phyloP scores from a whole-genome alignment of 2,329 filamentous ascomycete genomes.

The Thielaviopsis populi region DNA sequence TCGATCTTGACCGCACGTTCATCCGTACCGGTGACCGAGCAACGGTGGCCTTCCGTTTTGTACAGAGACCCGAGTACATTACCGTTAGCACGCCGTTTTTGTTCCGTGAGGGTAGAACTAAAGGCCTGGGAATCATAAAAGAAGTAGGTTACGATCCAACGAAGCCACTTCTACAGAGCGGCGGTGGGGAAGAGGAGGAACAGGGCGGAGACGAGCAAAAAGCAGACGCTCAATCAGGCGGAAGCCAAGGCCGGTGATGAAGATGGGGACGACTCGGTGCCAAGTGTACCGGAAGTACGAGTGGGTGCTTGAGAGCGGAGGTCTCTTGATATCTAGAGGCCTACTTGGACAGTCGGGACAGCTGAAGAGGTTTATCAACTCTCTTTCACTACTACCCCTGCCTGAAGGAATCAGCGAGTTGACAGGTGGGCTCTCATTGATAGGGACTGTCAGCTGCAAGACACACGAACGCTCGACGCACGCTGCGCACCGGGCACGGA shows the following conservation, averaged over 20 bases:
- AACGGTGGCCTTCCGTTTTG: conserved; percentile 83
- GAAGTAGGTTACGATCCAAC: conserved; percentile 67
- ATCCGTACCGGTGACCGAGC: conserved; percentile 93
- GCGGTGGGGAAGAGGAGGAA: background rate
- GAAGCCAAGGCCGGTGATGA: background rate
- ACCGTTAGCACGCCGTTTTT: conserved; percentile 76
- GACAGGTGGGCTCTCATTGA: background rate
- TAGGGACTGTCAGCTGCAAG: background rate
- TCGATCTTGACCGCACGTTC: conserved; percentile 90
- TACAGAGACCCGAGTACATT: conserved; percentile 86
- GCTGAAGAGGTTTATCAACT: background rate
- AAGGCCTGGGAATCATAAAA: conserved; percentile 90
- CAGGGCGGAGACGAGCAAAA: background rate
- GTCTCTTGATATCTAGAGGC: no score
- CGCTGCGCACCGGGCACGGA: background rate
- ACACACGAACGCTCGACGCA: background rate
- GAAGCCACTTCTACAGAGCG: background rate
- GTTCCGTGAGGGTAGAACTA: conserved; percentile 88
- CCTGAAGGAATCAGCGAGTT: background rate
- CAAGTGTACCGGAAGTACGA: background rate
- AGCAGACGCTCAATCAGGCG: background rate
- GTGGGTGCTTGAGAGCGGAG: background rate
- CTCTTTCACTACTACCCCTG: background rate
- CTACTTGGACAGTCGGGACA: background rate
- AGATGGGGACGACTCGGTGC: background rate